Base-by-base conservation (phyloP, 164 flowering plant genomes). In the Stephania japonica region DNA sequence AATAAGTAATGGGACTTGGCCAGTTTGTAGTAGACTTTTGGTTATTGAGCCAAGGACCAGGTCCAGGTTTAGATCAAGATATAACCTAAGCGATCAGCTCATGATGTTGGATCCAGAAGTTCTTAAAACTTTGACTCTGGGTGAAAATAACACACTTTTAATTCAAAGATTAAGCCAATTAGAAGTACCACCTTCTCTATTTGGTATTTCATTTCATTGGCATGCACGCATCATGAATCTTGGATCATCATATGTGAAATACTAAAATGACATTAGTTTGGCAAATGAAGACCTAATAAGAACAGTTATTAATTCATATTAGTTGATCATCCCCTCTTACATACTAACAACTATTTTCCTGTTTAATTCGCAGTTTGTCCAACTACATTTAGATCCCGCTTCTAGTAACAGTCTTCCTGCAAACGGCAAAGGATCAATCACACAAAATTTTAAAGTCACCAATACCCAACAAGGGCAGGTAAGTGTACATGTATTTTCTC, bases 391-490 rank as follows among this genome's bases (percentile, higher is more conserved):
- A 61, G 98, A 95, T 67, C 96, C 99, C 69, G 98, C 99, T 42
- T 90, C 90, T 75, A 72, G 96, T 77, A 95, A 86, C 76, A 83
- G 83, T 70, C 89, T 95, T 70, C 98, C 90, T 66, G 89, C 86
- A 64, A 84, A 84, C 77, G 93, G 91, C 72, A 84, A 78, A 78
- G 98, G 91, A 50, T 83, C 89, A 66, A 78, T 90, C 75, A 85
- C 85, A 24, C 99, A 95, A 76, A 86, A 53, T 73, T 73, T 95
- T 74, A 84, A 84, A 66, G 87, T 95, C 69, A 88, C 87, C 42
- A 95, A 95, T 75, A 93, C 89, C 82, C 97, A 86, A 82, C 97
- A 90, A 72, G 96, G 99, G 71, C 93, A 95, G 97, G 99, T 95
- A 88, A 26, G 42, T 19, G 65, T 44, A 42, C 18, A 38, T 59